Evolutionary conservation across 306 rosid species (phyloP), one percentile per base, ranked within the genome.

Genomic region (Hylodesmum podocarpum): DNA sequence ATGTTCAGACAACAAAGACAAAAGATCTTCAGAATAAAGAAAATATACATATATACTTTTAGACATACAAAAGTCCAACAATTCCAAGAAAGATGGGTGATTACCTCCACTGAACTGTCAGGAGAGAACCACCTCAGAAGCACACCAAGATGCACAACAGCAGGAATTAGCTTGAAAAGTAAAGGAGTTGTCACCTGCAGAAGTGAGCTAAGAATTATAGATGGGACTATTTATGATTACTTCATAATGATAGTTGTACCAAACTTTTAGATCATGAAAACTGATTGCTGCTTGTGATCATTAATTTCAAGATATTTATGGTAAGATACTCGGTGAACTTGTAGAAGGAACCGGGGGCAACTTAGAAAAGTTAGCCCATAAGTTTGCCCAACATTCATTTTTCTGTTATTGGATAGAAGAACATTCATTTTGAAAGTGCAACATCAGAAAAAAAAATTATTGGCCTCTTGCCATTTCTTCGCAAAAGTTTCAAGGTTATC

Each of bases 101-200:
- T 70, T 86, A 92, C 99, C 96, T 92, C 99, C 21, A 88, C 62
- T 41, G 88, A 83, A 78, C 86, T 86, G 58, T 96, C 99, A 1
- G 91, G 89, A 61, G 96, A 74, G 76, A 96, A 96, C 98, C 99
- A 96, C 76, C 91, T 88, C 81, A 91, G 67, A 27, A 96, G 91
- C 82, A 93, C 98, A 8, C 97, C 99, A 53, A 96, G 93, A 86
- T 91, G 99, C 78, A 93, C 93, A 25, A 96, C 97, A 27, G 93
- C 94, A 74, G 98, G 99, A 63, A 93, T 93, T 72, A 92, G 90
- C 91, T 96, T 96, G 88, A 96, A 96, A 63, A 96, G 97, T 58
- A 96, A 63, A 69, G 99, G 96, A 76, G 99, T 91, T 10, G 98
- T 92, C 16, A 96, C 99, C 99, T 96, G 89, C 84, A 77, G 57